Conservation (phyloP, 2,329 filamentous ascomycete species). For the Diaporthe eres region DNA sequence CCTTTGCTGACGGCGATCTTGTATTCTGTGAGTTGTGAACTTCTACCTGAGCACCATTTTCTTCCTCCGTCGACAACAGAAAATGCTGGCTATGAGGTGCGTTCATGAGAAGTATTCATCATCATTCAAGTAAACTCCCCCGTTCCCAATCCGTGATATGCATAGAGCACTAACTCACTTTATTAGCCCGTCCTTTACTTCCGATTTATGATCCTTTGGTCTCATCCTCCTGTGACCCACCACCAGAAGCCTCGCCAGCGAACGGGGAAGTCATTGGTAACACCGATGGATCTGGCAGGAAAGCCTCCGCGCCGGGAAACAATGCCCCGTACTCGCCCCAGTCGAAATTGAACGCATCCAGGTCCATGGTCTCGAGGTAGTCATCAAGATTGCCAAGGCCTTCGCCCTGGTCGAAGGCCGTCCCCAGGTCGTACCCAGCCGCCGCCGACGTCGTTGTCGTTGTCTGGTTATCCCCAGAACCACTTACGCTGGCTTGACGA, state of each 20-base stretch:
- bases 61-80: background rate
- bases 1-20: no score
- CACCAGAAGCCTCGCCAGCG: background rate
- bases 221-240: background rate
- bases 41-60: background rate
- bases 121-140: background rate
- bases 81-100: background rate
- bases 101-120: background rate
- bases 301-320: slow-evolving; percentile 18
- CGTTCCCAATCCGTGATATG: background rate
- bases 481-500: background rate
- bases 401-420: background rate
- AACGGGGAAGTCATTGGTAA: background rate
- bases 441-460: no score
- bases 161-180: background rate
- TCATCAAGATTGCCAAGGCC: background rate
- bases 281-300: background rate
- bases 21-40: background rate
- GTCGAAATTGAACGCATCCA: slow-evolving; percentile 23
- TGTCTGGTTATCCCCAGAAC: background rate
- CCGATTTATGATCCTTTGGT: background rate
- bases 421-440: background rate
- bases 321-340: slow-evolving; percentile 13
- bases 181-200: background rate
- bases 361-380: slow-evolving; percentile 24